phyloP scores from a whole-genome alignment of 805 yeast species.

The Ogataea dorogensis region DNA sequence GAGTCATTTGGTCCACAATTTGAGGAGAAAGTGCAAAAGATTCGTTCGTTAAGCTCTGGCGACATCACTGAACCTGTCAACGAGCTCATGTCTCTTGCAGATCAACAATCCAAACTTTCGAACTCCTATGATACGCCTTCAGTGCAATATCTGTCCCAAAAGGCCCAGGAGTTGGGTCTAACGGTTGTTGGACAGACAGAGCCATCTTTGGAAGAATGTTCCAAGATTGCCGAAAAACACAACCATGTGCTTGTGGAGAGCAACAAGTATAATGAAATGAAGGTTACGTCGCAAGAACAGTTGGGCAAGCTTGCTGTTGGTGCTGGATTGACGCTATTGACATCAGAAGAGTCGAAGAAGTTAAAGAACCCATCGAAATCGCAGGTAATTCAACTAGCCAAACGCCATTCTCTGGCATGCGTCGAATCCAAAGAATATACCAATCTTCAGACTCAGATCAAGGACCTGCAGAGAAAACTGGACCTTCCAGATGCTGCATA shows the following conservation, averaged over 20 bases:
- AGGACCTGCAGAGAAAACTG: slow-evolving; percentile 12
- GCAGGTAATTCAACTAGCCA: slow-evolving; percentile 11
- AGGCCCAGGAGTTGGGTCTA: slow-evolving; percentile 21
- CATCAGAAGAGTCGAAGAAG: slow-evolving; percentile 17
- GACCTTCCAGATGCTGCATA: slow-evolving; percentile 29
- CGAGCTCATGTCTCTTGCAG: slow-evolving; percentile 22
- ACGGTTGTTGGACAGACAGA: slow-evolving; percentile 13
- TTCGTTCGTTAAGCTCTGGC: slow-evolving; percentile 19
- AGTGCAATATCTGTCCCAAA: slow-evolving; percentile 27
- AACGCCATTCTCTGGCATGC: slow-evolving; percentile 7
- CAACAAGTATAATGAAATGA: slow-evolving; percentile 11
- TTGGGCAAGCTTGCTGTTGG: slow-evolving; percentile 34
- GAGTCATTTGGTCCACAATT: slow-evolving; percentile 23
- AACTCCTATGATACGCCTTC: slow-evolving; percentile 27
- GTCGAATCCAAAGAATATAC: slow-evolving; percentile 9
- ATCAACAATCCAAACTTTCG: slow-evolving; percentile 19
- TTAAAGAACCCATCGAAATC: slow-evolving; percentile 20
- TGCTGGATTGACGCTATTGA: slow-evolving; percentile 22
- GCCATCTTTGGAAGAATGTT: slow-evolving; percentile 12
- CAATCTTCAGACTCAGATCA: slow-evolving; percentile 1
- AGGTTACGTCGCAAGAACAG: slow-evolving; percentile 27
- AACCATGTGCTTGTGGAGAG: slow-evolving; percentile 18
- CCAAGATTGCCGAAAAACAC: slow-evolving; percentile 9
- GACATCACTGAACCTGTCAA: slow-evolving; percentile 30
- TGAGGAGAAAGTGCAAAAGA: slow-evolving; percentile 9